Evolutionary conservation across 768 basidiomycete species (phyloP).

Genomic region (Xerocomus brunneocitrinus): DNA sequence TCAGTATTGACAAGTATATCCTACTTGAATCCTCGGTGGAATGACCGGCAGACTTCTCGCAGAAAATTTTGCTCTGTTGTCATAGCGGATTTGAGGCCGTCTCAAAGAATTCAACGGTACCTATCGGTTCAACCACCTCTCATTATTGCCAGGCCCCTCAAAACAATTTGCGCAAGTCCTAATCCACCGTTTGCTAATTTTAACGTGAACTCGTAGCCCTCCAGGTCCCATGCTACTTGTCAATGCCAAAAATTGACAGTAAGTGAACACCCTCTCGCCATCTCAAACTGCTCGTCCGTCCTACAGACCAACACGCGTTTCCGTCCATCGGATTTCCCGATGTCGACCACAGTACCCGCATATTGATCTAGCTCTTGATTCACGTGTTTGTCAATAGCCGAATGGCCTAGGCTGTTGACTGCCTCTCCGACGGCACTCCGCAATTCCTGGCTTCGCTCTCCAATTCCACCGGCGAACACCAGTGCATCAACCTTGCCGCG

Average conservation of each 20-base stretch:
- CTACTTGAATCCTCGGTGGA: background rate
- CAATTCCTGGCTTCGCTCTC: constrained; percentile 65
- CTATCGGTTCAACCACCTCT: no score
- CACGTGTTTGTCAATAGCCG: constrained; percentile 42
- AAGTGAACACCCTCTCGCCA: constrained; percentile 39
- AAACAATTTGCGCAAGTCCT: background rate
- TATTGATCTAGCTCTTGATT: constrained; percentile 37
- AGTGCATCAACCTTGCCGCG: constrained; percentile 66
- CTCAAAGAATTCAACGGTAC: no score
- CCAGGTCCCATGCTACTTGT: background rate
- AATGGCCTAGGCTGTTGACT: constrained; percentile 60
- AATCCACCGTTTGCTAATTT: background rate
- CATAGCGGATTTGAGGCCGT: background rate
- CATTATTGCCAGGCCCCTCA: no score
- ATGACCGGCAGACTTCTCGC: no score
- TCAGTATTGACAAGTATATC: background rate
- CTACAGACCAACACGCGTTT: constrained; percentile 53
- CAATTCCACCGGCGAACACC: constrained; percentile 87
- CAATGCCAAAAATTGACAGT: constrained; percentile 14
- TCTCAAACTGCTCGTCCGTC: constrained; percentile 62
- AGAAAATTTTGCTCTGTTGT: background rate
- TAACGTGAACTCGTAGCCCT: background rate
- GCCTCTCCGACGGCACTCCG: constrained; percentile 52
- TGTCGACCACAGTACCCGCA: constrained; percentile 44
- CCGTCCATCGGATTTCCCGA: constrained; percentile 31